These are phyloP conservation scores for Hamamelis virginiana DNA, from an alignment of 164 flowering plant species.

Conservation along the genomic window DNA sequence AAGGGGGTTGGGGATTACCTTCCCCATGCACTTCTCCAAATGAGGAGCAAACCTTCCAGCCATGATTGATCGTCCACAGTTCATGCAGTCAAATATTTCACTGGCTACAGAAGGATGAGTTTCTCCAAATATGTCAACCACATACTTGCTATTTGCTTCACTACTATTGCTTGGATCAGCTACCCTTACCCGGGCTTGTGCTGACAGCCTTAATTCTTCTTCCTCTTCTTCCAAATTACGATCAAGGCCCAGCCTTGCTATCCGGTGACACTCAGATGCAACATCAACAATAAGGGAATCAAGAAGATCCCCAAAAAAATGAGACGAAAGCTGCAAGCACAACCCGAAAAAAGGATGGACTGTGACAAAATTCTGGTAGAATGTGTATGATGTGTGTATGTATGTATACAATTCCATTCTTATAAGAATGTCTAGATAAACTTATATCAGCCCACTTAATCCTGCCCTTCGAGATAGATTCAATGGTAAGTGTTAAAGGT, in stretches of 20 bases:
- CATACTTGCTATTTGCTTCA: slow-evolving; percentile 77
- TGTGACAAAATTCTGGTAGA: background rate
- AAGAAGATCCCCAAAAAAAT: slow-evolving; percentile 61
- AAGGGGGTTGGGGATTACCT: slow-evolving; percentile 37
- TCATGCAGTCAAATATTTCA: slow-evolving; percentile 94
- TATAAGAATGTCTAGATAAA: too few species aligned
- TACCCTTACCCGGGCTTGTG: slow-evolving; percentile 76
- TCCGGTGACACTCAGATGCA: slow-evolving; percentile 95
- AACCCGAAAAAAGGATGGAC: slow-evolving; percentile 5
- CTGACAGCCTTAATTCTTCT: slow-evolving; percentile 83
- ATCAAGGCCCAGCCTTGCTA: slow-evolving; percentile 91
- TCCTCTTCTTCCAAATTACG: slow-evolving; percentile 74
- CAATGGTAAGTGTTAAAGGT: too few species aligned
- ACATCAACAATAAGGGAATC: slow-evolving; percentile 86
- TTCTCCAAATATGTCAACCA: slow-evolving; percentile 94
- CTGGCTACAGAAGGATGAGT: slow-evolving; percentile 88
- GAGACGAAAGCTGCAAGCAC: slow-evolving; percentile 65
- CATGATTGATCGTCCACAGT: slow-evolving; percentile 78
- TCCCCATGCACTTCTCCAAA: slow-evolving; percentile 98
- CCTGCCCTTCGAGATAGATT: too few species aligned
- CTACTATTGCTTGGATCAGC: slow-evolving; percentile 73
- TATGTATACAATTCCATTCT: too few species aligned
- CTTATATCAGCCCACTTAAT: too few species aligned
- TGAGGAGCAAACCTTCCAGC: slow-evolving; percentile 99
- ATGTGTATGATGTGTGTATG: background rate